A percentile compares a stretch with the other conserved stretches of the same genome.
Evolutionary conservation across 768 basidiomycete species (phyloP).

Genomic region (Mycena alexandri): DNA sequence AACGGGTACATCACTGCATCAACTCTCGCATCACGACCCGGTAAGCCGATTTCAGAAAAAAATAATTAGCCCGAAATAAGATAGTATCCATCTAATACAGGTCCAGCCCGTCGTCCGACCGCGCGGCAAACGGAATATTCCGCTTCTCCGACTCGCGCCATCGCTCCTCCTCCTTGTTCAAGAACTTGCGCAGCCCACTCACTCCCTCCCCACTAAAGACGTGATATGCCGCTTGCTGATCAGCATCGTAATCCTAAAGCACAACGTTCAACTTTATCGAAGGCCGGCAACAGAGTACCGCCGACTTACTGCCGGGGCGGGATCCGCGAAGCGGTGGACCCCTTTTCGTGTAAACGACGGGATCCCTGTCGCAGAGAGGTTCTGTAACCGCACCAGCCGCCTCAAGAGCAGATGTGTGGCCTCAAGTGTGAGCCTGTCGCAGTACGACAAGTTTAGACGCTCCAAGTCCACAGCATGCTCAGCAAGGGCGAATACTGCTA

Average conservation of each 20-base stretch:
- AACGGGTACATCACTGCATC: no score
- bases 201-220: constrained; percentile 85
- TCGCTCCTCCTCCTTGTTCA: constrained; percentile 77
- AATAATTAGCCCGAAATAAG: not conserved
- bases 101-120: constrained; percentile 75
- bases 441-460: constrained; percentile 89
- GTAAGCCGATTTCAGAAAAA: no score
- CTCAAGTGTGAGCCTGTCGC: constrained; percentile 81
- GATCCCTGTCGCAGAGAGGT: constrained; percentile 86
- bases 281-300: constrained; percentile 22
- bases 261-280: constrained; percentile 33
- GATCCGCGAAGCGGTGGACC: constrained; percentile 81
- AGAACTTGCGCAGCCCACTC: constrained; percentile 68
- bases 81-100: constrained; percentile 58
- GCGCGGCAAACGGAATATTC: constrained; percentile 70
- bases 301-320: constrained; percentile 69
- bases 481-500: constrained; percentile 82
- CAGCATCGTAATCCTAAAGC: constrained; percentile 70
- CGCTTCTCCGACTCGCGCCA: constrained; percentile 68
- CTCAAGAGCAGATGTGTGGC: constrained; percentile 80
- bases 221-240: constrained; percentile 79
- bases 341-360: constrained; percentile 79
- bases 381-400: constrained; percentile 69
- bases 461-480: constrained; percentile 79
- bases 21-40: not conserved